Conservation (phyloP, 192 early-diverging fungal species). For the Coemansia sp. region DNA sequence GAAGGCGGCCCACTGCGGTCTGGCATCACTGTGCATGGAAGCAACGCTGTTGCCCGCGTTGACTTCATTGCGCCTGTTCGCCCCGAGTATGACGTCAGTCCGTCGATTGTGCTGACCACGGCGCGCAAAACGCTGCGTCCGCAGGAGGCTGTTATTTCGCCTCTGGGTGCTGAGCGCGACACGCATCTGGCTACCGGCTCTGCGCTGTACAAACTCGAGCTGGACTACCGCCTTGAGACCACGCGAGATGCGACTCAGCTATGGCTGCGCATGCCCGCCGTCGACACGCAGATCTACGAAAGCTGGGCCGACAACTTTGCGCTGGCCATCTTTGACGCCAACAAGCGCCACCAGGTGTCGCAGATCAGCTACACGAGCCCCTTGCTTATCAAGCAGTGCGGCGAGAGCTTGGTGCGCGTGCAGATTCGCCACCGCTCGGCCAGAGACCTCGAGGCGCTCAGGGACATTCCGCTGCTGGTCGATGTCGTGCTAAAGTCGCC, state of each 20-base stretch:
- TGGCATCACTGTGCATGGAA: slow-evolving; percentile 44
- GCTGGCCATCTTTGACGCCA: slow-evolving; percentile 71
- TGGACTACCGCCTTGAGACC: slow-evolving; percentile 73
- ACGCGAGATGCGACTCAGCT: slow-evolving; percentile 49
- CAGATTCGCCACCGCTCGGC: slow-evolving; percentile 72
- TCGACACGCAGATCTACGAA: slow-evolving; percentile 70
- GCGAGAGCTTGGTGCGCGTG: slow-evolving; percentile 81
- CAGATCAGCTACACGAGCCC: slow-evolving; percentile 73
- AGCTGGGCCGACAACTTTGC: slow-evolving; percentile 66
- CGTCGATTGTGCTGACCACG: slow-evolving; percentile 56
- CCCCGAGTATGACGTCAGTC: slow-evolving; percentile 65
- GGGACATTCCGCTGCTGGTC: slow-evolving; percentile 60
- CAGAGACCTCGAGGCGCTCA: slow-evolving; percentile 75
- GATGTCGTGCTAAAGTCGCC: slow-evolving; percentile 64
- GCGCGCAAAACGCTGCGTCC: slow-evolving; percentile 72
- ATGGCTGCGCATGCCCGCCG: slow-evolving; percentile 57
- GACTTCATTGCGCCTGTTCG: slow-evolving; percentile 71
- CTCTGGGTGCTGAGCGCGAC: slow-evolving; percentile 72
- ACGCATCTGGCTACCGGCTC: slow-evolving; percentile 61
- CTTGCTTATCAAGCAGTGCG: slow-evolving; percentile 68
- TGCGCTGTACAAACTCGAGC: slow-evolving; percentile 68
- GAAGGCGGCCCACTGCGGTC: slow-evolving; percentile 14
- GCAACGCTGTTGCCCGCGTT: slow-evolving; percentile 62
- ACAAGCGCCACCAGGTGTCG: slow-evolving; percentile 69
- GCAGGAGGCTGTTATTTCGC: slow-evolving; percentile 58